phyloP scores from a whole-genome alignment of 2,329 filamentous ascomycete species.

The Venturia carpophila region DNA sequence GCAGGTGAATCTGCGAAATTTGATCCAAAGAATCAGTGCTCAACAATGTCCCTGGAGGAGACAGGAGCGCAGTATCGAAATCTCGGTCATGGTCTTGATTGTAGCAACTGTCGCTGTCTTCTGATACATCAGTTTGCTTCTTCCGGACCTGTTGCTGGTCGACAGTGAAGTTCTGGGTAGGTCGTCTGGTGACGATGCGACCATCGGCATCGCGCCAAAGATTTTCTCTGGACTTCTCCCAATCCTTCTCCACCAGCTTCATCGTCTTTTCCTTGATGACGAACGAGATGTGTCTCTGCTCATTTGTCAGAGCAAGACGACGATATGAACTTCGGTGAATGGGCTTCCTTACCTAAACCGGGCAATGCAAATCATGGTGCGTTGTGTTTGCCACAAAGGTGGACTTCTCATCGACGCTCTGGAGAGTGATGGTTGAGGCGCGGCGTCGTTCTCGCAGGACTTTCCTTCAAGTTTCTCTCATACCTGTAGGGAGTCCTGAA shows the following conservation, averaged over 20 bases:
- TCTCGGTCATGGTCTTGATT: not conserved
- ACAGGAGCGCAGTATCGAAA: not conserved
- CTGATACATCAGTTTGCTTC: not conserved
- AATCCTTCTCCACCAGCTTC: conserved; percentile 47
- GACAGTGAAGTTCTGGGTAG: conserved; percentile 20
- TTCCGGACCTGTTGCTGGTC: not conserved
- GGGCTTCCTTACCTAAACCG: conserved; percentile 37
- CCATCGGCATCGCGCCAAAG: conserved; percentile 49
- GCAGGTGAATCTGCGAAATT: not conserved
- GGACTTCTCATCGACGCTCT: not conserved
- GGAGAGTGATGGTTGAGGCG: not conserved
- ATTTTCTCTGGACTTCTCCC: conserved; percentile 47
- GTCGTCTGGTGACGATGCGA: conserved; percentile 42
- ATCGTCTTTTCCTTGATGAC: conserved; percentile 47
- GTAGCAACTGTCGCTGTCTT: not conserved
- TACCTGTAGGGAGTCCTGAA: no score
- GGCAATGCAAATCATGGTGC: not conserved
- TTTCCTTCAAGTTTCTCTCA: not conserved
- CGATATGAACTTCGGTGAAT: conserved; percentile 20
- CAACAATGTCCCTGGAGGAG: not conserved
- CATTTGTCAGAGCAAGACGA: not conserved
- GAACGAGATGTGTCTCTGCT: conserved; percentile 49
- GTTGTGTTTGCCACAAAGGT: not conserved
- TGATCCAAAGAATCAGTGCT: conserved; percentile 11
- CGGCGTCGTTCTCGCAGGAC: no score